Evolutionary conservation across 495 filamentous ascomycete species (phyloP).

Genomic region (Aspergillus saccharolyticus): DNA sequence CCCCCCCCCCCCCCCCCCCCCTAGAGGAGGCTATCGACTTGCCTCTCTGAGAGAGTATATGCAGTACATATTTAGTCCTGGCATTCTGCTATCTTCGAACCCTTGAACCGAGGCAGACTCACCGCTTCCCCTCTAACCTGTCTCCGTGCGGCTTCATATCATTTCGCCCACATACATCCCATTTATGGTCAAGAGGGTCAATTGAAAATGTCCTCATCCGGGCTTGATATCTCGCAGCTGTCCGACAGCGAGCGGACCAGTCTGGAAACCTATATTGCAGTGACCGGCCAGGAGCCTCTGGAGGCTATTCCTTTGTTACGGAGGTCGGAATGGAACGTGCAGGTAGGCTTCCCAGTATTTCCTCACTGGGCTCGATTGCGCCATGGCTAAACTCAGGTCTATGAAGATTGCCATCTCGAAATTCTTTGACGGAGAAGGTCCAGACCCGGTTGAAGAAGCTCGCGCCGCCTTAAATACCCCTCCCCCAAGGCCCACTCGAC

Average conservation of each 20-base stretch:
- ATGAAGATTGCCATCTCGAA: conserved; percentile 84
- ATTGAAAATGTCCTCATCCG: conserved; percentile 38
- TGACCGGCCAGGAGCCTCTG: conserved; percentile 74
- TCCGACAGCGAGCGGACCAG: conserved; percentile 69
- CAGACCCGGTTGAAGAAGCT: conserved; percentile 76
- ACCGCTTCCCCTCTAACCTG: background rate
- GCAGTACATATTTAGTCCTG: no score
- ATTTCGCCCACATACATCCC: background rate
- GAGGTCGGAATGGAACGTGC: conserved; percentile 92
- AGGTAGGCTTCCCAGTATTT: conserved; percentile 45
- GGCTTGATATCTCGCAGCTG: conserved; percentile 62
- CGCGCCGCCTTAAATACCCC: conserved; percentile 54
- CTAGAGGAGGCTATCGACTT: no score
- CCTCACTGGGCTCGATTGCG: background rate
- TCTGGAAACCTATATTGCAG: conserved; percentile 79
- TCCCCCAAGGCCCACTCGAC: conserved; percentile 51
- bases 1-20: no score
- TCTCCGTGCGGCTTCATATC: background rate
- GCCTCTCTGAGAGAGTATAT: no score
- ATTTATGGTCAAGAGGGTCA: conserved; percentile 17
- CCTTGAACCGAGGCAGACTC: background rate
- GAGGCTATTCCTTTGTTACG: conserved; percentile 77
- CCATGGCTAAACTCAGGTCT: background rate
- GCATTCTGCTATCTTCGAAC: background rate
- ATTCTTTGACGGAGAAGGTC: conserved; percentile 94